phyloP scores from a whole-genome alignment of 2,329 filamentous ascomycete species.

The Bipolaris zeicola region DNA sequence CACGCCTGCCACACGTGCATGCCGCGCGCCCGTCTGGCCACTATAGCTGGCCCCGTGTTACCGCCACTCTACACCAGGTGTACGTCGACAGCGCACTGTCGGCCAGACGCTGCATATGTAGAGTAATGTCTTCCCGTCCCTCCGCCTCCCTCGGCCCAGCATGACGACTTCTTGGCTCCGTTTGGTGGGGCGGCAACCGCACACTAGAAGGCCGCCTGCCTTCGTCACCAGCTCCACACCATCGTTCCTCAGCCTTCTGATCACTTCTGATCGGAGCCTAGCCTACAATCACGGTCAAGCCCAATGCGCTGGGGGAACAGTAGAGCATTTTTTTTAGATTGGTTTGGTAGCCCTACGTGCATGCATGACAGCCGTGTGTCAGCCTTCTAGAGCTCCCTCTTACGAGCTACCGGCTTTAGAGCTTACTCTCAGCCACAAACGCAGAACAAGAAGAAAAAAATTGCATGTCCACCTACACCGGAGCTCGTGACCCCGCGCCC shows the following conservation, averaged over 20 bases:
- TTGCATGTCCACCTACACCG: constrained; percentile 23
- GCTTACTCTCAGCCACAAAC: constrained; percentile 8
- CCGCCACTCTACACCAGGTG: not conserved
- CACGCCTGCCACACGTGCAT: constrained; percentile 26
- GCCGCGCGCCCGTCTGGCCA: constrained; percentile 22
- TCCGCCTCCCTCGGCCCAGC: not conserved
- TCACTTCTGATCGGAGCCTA: constrained; percentile 1
- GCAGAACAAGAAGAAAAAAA: constrained; percentile 2
- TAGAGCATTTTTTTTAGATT: constrained; percentile 4
- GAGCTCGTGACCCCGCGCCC: constrained; percentile 26
- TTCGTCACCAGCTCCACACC: constrained; percentile 12
- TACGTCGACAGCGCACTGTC: constrained; percentile 33
- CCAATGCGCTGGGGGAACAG: constrained; percentile 2
- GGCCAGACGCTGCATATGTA: constrained; percentile 23
- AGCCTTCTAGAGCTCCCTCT: constrained; percentile 6
- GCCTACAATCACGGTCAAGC: constrained; percentile 4
- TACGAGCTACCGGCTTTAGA: not conserved
- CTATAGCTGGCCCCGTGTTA: constrained; percentile 12
- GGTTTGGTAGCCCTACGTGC: constrained; percentile 4
- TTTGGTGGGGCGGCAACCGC: constrained; percentile 13
- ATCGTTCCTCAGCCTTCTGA: constrained; percentile 10
- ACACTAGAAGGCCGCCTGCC: not conserved
- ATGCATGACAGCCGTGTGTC: constrained; percentile 5
- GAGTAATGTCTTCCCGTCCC: not conserved
- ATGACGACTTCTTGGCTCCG: constrained; percentile 7